Percentiles rank a stretch among this genome's conserved stretches.
Evolutionary conservation across 495 filamentous ascomycete species (phyloP).

Genomic region (Thermochaetoides thermophila): DNA sequence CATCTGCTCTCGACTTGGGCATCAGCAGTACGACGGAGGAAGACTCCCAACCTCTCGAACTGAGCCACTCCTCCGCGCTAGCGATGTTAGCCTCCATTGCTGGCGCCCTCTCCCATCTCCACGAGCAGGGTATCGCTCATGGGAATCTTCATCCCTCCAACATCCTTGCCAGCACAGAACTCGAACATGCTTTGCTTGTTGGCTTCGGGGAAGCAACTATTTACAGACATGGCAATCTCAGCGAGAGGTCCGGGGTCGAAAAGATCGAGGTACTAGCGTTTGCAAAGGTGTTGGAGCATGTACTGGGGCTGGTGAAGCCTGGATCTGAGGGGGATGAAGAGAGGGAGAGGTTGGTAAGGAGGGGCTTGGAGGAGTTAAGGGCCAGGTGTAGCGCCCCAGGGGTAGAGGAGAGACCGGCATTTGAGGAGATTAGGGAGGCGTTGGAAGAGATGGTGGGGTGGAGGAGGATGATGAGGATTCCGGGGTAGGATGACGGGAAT

Average conservation of each 20-base stretch:
- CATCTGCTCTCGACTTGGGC: too few species aligned
- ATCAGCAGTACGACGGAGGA: conserved; percentile 9
- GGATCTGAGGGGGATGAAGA: conserved; percentile 1
- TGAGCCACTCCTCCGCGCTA: conserved; percentile 12
- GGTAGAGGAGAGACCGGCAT: conserved; percentile 9
- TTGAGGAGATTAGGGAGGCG: conserved; percentile 16
- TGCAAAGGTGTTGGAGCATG: conserved; percentile 27
- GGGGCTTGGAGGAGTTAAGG: conserved; percentile 4
- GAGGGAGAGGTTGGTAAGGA: conserved; percentile 1
- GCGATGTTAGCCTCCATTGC: conserved; percentile 25
- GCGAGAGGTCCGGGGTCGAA: conserved; percentile 12
- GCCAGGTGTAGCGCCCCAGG: conserved; percentile 5
- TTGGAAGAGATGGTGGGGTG: conserved; percentile 18
- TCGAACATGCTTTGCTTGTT: conserved; percentile 27
- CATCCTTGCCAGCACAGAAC: conserved; percentile 23
- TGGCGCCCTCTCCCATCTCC: conserved; percentile 25
- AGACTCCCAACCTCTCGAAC: not conserved
- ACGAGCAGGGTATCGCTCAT: conserved; percentile 25
- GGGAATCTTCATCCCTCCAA: conserved; percentile 31
- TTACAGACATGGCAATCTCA: conserved; percentile 14
- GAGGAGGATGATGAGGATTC: conserved; percentile 21
- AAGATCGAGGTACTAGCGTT: conserved; percentile 32
- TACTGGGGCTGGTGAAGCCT: conserved; percentile 8
- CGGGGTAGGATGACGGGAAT: too few species aligned
- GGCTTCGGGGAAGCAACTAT: conserved; percentile 32